A percentile compares a stretch with the other conserved stretches of the same genome.
These are phyloP conservation scores for Solanum raphanifolium DNA, from an alignment of 257 asterid genomes.

Conservation along the genomic window DNA sequence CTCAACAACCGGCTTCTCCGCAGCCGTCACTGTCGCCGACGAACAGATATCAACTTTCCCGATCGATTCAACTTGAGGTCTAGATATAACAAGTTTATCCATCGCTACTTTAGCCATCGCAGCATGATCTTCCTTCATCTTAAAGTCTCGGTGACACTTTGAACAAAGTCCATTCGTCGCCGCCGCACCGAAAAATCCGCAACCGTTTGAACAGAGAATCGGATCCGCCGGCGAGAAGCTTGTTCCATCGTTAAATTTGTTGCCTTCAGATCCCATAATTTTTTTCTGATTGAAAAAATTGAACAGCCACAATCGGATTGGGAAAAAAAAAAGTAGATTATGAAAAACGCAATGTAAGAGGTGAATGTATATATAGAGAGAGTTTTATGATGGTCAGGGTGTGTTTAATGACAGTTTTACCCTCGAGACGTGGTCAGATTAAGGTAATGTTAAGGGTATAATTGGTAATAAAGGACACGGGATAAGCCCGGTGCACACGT, in stretches of 20 bases:
- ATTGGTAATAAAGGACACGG: not conserved
- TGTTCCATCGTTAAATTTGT: conserved; percentile 23
- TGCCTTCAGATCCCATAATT: conserved; percentile 33
- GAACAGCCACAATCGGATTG: not conserved
- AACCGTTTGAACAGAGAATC: conserved; percentile 24
- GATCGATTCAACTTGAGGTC: not conserved
- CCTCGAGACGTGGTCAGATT: not conserved
- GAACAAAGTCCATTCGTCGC: conserved; percentile 36
- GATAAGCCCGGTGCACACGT: not conserved
- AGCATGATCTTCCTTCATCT: conserved; percentile 19
- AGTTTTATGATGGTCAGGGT: not conserved
- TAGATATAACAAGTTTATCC: conserved; percentile 12
- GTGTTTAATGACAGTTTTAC: not conserved
- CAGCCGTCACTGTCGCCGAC: not conserved
- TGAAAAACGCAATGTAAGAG: not conserved
- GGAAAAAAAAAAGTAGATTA: not conserved
- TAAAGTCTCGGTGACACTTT: conserved; percentile 29
- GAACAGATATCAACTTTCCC: not conserved
- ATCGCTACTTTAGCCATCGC: conserved; percentile 24
- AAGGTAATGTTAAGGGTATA: not conserved
- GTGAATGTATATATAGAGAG: not conserved
- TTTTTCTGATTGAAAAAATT: not conserved
- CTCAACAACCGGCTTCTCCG: not conserved
- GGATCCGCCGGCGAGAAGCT: conserved; percentile 29
- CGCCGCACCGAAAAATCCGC: conserved; percentile 45